A percentile compares a stretch with the other conserved stretches of the same genome.
Evolutionary conservation across 2,329 filamentous ascomycete species (phyloP).

Genomic region (Catunica adiposa): DNA sequence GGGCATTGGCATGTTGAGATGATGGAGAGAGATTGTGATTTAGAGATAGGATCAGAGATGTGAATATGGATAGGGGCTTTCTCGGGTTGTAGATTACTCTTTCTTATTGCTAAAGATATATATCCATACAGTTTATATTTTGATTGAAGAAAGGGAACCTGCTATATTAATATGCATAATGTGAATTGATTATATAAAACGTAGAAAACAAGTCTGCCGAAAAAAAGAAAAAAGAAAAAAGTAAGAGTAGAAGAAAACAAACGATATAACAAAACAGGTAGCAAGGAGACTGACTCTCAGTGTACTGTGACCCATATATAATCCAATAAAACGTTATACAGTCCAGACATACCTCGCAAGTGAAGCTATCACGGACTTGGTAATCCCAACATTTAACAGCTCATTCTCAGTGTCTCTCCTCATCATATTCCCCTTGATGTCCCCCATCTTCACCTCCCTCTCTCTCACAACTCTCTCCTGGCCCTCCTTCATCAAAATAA

Average conservation of each 20-base stretch:
- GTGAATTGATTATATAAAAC: neutral
- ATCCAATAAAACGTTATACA: no score
- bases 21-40: neutral
- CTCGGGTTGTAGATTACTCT: conserved; percentile 1
- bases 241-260: neutral
- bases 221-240: neutral
- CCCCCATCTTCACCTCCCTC: neutral
- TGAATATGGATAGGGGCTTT: neutral
- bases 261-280: neutral
- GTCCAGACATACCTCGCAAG: neutral
- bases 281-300: neutral
- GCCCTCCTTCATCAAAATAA: neutral
- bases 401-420: no score
- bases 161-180: neutral
- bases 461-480: neutral
- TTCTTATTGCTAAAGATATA: neutral
- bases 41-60: neutral
- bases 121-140: conserved; percentile 1
- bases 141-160: neutral
- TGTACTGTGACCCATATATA: neutral
- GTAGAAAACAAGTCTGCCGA: neutral
- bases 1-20: neutral
- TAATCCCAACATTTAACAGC: neutral
- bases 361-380: neutral
- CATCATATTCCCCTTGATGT: neutral